Percentiles rank a stretch among this genome's conserved stretches.
These are phyloP conservation scores for Candida sp. DNA, from an alignment of 1,139 yeast species.

Conservation along the genomic window DNA sequence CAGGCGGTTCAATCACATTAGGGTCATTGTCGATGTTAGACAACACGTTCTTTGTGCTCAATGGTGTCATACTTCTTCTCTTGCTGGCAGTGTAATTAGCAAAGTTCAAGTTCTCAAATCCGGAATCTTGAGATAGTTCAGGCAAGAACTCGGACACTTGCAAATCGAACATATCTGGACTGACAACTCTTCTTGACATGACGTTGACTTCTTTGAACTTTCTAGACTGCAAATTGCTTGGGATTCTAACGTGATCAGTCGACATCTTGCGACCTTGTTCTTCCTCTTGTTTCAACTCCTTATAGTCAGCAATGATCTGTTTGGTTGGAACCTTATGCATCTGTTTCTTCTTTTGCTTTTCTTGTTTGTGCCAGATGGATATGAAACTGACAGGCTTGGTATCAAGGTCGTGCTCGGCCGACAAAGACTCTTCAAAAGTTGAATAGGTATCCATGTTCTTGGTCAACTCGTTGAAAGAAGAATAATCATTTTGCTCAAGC, in stretches of 20 bases:
- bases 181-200: slow-evolving; percentile 45
- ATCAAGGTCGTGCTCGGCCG: slow-evolving; percentile 47
- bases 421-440: slow-evolving; percentile 43
- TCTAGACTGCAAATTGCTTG: slow-evolving; percentile 29
- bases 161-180: slow-evolving; percentile 36
- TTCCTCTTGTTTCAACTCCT: slow-evolving; percentile 3
- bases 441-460: slow-evolving; percentile 22
- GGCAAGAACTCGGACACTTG: slow-evolving; percentile 47
- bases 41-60: slow-evolving; percentile 34
- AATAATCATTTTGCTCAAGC: slow-evolving; percentile 33
- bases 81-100: slow-evolving; percentile 23
- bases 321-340: slow-evolving; percentile 14
- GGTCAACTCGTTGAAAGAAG: slow-evolving; percentile 45
- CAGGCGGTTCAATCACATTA: slow-evolving; percentile 26
- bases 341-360: slow-evolving; percentile 21
- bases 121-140: slow-evolving; percentile 52
- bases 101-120: slow-evolving; percentile 41
- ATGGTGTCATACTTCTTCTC: slow-evolving; percentile 29
- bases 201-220: slow-evolving; percentile 50
- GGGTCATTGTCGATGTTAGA: slow-evolving; percentile 24
- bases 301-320: slow-evolving; percentile 11
- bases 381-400: slow-evolving; percentile 31
- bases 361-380: slow-evolving; percentile 51
- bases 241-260: slow-evolving; percentile 17
- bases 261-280: slow-evolving; percentile 4